Evolutionary conservation across 768 basidiomycete species (phyloP), one percentile per base, ranked within the genome.

Genomic region (Suillus brevipes): DNA sequence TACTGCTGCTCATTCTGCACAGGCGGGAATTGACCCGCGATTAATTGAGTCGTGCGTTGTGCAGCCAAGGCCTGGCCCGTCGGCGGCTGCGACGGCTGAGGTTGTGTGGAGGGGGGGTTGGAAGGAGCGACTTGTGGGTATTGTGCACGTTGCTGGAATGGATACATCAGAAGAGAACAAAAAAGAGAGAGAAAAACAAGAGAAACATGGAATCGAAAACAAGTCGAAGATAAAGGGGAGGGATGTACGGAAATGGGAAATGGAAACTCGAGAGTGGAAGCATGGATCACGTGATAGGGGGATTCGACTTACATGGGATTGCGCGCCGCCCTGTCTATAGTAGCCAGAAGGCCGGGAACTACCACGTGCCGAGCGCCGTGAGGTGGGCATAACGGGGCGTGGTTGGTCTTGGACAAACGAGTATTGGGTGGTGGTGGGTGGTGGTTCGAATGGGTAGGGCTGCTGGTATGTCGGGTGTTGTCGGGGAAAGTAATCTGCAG

Each of bases 101-200:
- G 18, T 28, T 59, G 57, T 16, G 28, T 28, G 25, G 57, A 28
- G 1, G 38, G 25, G 37, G 36, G 34, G 13, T 56, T 56, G 7
- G 37, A 28, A 65, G 62, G 36, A 61, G 57, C 62, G 18, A 74
- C 65, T n/a, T 72, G 66, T 5, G 66, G 36, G 57, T 77, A 78
- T 47, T 77, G 72, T 13, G 16, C 40, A 18, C 65, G 67, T 49
- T 73, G 73, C 28, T 72, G 60, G 65, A 74, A 74, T 25, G 65
- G 67, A 62, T 75, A 78, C 43, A 70, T 71, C 62, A 71, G 71
- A 37, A 28, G 28, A 28, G 28, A 28, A 28, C 1, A 28, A 25
- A 9, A 65, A 40, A 56, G 28, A 28, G 28, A 28, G 47, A 49
- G 23, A 25, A 67, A 31, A 10, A 28, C 31, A 12, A 20, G 7